Base-by-base conservation (phyloP, 2,329 filamentous ascomycete species). In the Aspergillus sp. region DNA sequence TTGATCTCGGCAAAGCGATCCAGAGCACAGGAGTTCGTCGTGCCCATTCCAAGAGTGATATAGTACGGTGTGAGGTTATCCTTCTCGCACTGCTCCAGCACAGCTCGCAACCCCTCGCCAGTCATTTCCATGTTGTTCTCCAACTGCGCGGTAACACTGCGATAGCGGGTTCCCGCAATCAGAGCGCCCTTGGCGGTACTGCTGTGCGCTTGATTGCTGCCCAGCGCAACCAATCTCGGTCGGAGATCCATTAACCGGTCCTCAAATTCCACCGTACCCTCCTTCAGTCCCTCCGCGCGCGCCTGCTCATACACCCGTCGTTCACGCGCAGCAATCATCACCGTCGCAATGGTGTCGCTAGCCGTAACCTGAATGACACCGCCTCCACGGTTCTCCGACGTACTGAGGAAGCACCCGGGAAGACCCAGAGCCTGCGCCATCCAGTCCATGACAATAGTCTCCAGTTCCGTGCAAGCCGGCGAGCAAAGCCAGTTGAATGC, bases 401-500 rank as follows among this genome's bases (percentile, higher is more conserved):
- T 86, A 52, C 90, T 94, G 20, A 90, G 79, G 71, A 88, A 98
- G 65, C 85, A 89, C 11, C 84, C 77, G 0, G 94, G 92, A 24
- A 98, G 80, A 1, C 80, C 86, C 12, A 97, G 77, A 9, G 92
- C 83, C 73, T 89, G 86, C 16, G 89, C 91, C 3, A 97, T 80
- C 93, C 94, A 98, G 77, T 98, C 94, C 74, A 97, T 84, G 49
- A 96, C 89, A 24, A 97, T 84, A 0, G 93, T 96, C 81, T 98
- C 94, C 52, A 98, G 84, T 78, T 98, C 94, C 0, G 94, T 98
- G 18, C 95, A 89, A 6, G 90, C 92, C 0, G 94, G 94, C 6
- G 89, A 92, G 78, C 94, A 97, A 64, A 97, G 87, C 94, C 94
- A 98, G 78, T 98, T 98, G 82, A 98, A 98, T 45, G 92, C 92